Evolutionary conservation across 1,284 basidiomycete genomes (phyloP).

Genomic region (Trametes sp.): DNA sequence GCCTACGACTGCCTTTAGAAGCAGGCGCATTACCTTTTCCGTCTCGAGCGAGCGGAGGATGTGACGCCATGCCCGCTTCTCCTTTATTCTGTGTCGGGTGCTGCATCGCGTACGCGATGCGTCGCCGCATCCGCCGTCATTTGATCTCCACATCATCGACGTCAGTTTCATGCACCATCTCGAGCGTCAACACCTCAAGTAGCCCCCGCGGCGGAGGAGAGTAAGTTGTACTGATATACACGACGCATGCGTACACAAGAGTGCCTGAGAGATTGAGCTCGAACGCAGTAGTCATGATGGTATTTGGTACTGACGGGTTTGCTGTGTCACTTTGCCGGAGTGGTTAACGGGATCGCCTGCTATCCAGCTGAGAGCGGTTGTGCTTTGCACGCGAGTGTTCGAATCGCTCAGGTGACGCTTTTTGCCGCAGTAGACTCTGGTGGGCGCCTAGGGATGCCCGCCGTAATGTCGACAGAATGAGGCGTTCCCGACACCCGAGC

Average conservation of each 20-base stretch:
- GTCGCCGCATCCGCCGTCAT: background rate
- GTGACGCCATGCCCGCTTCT: constrained; percentile 18
- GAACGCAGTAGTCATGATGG: background rate
- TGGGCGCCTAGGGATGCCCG: constrained; percentile 4
- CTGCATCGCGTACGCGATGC: background rate
- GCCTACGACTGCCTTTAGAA: constrained; percentile 11
- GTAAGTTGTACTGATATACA: too few relatives aligned
- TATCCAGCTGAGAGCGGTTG: constrained; percentile 51
- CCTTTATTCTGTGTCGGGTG: background rate
- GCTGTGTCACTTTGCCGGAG: constrained; percentile 84
- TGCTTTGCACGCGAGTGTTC: constrained; percentile 83
- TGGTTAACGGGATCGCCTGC: constrained; percentile 94
- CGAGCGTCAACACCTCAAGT: too few relatives aligned
- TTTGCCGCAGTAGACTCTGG: constrained; percentile 47
- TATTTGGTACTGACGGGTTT: too few relatives aligned
- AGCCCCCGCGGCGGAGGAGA: too few relatives aligned
- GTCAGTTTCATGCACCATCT: too few relatives aligned
- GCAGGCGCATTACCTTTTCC: constrained; percentile 8
- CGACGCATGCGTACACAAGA: too few relatives aligned
- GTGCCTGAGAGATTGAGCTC: too few relatives aligned
- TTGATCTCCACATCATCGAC: background rate
- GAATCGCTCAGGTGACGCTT: constrained; percentile 87
- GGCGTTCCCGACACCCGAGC: constrained; percentile 13
- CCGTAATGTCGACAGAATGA: constrained; percentile 18
- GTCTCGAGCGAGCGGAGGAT: background rate